Evolutionary conservation across 768 basidiomycete species (phyloP), one percentile per base, ranked within the genome.

Genomic region (Lepiota venenata): DNA sequence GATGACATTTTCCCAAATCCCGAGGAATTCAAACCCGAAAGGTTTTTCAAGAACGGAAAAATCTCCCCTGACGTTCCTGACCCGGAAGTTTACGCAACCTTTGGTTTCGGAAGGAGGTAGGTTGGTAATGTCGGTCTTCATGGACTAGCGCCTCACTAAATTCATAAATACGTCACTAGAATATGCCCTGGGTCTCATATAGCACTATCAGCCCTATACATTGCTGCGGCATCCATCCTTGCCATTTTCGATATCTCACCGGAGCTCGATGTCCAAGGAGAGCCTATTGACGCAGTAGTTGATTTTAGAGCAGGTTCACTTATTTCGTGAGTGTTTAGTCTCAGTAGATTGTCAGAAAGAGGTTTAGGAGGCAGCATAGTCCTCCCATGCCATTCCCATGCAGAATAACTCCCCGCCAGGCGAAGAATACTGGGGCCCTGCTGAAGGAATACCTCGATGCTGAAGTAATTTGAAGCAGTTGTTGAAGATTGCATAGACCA

Each of bases 51-150:
- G 25, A 50, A 61, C 40, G 62, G 60, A 11, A 9, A 32, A 11
- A 50, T 44, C 32, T 43, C 56, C 15, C 40, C 61, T 2, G 62
- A 70, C 9, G 60, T 69, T 32, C 59, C 58, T 22, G 64, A 67
- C 39, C 64, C 68, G 2, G 61, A 29, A 4, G 14, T 58, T 0
- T 58, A 59, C 8, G 60, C 60, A 1, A 63, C 61, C 2, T 73
- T 68, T 58, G 70, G 71, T 0, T 71, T 68, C 56, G 71, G 71
- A 10, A 43, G 67, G 50, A 59, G 66, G 67, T 66, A 8, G 15
- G 56, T 46, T 32, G 9, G 12, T 14, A 9, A 18, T 48, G 32
- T 14, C 35, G 6, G 20, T 5, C 35, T 20, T 36, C 25, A 10
- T 4, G 1, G 18, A 15, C 15, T 36, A 11, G 47, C 18, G 15